Evolutionary conservation across 2,329 filamentous ascomycete species (phyloP).

Genomic region (Cordyceps cateniannulata): DNA sequence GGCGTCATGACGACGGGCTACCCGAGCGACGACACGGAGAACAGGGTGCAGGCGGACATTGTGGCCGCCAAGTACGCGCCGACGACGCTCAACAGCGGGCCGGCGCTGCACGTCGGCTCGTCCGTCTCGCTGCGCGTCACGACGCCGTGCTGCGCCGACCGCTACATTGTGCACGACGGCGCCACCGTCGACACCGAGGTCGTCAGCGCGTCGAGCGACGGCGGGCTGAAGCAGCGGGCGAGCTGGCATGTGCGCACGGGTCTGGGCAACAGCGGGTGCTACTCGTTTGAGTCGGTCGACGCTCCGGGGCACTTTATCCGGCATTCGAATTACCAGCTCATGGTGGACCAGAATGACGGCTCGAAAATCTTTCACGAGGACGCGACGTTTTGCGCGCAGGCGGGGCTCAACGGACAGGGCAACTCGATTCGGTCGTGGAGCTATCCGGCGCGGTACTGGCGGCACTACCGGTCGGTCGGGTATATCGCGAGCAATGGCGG

Average conservation of each 20-base stretch:
- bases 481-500: conserved; percentile 36
- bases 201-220: conserved; percentile 43
- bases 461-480: conserved; percentile 37
- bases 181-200: conserved; percentile 47
- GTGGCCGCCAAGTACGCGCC: conserved; percentile 51
- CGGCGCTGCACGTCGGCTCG: conserved; percentile 40
- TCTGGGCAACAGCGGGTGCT: conserved; percentile 50
- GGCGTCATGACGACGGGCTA: conserved; percentile 59
- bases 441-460: conserved; percentile 52
- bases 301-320: conserved; percentile 52
- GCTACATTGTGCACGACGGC: conserved; percentile 49
- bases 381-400: conserved; percentile 54
- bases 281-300: conserved; percentile 55
- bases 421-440: conserved; percentile 50
- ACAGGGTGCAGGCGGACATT: conserved; percentile 52
- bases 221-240: conserved; percentile 42
- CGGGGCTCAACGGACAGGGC: conserved; percentile 44
- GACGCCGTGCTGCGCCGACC: conserved; percentile 45
- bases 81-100: conserved; percentile 40
- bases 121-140: conserved; percentile 49
- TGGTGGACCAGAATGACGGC: conserved; percentile 44
- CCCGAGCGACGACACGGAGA: conserved; percentile 52
- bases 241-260: conserved; percentile 49
- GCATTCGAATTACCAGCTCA: conserved; percentile 47
- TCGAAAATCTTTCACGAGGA: conserved; percentile 53